Base-by-base conservation (phyloP, 2,329 filamentous ascomycete species). In the Hypomyces perniciosus region DNA sequence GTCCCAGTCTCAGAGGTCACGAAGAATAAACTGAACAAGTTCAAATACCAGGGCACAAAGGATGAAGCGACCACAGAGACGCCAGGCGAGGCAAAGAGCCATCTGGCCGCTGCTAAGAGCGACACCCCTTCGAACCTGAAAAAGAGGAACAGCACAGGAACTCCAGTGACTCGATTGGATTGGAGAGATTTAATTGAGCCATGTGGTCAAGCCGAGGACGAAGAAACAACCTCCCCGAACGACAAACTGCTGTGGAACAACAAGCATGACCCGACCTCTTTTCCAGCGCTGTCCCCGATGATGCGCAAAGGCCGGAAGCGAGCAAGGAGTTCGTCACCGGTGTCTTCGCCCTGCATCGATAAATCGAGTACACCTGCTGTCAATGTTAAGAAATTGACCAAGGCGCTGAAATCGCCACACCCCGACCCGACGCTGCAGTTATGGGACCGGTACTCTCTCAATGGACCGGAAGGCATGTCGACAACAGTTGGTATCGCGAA, bases 401-500 rank as follows among this genome's bases (percentile, higher is more conserved):
- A 77, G 48, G 73, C 80, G 1, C 67, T 88, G 40, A 83, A 79
- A 57, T 86, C 85, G 1, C 84, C 84, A 9, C 80, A 85, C 56
- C 78, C 83, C 31, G 86, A 91, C 60, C 85, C 88, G 35, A 86
- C 85, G 2, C 68, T 85, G 31, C 86, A 91, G 56, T 68, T 91
- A 2, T 92, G 88, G 88, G 87, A 86, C 59, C 82, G 85, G 47
- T 90, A 88, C 62, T 79, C 85, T 35, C 68, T 81, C 12, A 66
- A 62, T 35, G 63, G 48, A 70, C 54, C 56, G 28, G 74, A 61
- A 71, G 76, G 55, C 66, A 68, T 48, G 64, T 72, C 10, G 67
- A 75, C 54, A 58, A 68, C 47, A 66, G 68, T 41, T 1, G 78
- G 78, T 20, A 66, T 75, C 40, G 66, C 72, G 39, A 83, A 81